Percentiles rank a stretch among this genome's conserved stretches.
These are phyloP conservation scores for Ephemerocybe angulata DNA, from an alignment of 768 basidiomycete species.

Conservation along the genomic window DNA sequence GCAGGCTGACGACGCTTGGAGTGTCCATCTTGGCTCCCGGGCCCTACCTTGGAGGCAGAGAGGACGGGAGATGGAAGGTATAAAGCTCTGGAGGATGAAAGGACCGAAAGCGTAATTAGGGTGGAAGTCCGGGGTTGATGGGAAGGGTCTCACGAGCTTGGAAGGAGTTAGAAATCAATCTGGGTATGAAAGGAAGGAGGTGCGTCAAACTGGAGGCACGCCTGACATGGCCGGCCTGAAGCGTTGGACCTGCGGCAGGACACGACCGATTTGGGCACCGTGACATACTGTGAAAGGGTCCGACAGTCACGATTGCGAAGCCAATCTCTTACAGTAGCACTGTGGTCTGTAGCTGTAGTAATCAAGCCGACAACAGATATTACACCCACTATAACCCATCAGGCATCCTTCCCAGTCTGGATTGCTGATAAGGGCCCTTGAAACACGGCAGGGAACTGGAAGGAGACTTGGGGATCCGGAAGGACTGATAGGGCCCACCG, in stretches of 20 bases:
- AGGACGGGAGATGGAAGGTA: too few relatives aligned
- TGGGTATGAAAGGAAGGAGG: background rate
- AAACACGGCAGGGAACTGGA: too few relatives aligned
- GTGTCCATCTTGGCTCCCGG: too few relatives aligned
- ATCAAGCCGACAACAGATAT: too few relatives aligned
- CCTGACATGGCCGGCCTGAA: background rate
- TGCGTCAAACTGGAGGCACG: background rate
- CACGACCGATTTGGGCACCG: background rate
- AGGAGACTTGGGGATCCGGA: too few relatives aligned
- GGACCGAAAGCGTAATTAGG: constrained; percentile 6
- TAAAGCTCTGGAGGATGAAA: background rate
- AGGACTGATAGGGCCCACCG: too few relatives aligned
- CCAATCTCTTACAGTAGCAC: too few relatives aligned
- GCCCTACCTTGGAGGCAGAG: too few relatives aligned
- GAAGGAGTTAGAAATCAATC: constrained; percentile 3
- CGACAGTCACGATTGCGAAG: background rate
- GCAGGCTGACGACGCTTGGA: constrained; percentile 3
- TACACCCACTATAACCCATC: background rate
- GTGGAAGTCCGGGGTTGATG: constrained; percentile 8
- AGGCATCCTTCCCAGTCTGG: too few relatives aligned
- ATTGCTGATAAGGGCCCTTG: too few relatives aligned
- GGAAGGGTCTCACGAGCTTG: constrained; percentile 7
- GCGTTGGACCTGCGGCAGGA: background rate
- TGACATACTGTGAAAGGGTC: background rate
- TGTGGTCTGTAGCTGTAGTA: background rate